Percentiles rank a stretch among this genome's conserved stretches.
Evolutionary conservation across 2,329 filamentous ascomycete genomes (phyloP).

Genomic region (Cladosporium sp.): DNA sequence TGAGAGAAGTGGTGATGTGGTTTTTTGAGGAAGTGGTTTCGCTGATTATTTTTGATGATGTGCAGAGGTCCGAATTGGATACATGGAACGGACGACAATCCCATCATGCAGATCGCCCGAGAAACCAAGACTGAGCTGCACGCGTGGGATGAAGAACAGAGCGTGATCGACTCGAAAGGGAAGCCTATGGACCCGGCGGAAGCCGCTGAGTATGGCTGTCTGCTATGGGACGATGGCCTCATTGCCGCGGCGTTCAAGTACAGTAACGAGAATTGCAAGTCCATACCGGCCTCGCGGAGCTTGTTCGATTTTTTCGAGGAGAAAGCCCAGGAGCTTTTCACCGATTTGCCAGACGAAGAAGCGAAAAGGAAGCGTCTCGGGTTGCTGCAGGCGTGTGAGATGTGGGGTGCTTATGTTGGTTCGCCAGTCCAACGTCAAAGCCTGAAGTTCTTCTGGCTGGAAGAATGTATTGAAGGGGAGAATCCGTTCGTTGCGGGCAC

Average conservation of each 20-base stretch:
- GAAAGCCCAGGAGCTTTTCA: constrained; percentile 47
- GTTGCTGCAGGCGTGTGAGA: constrained; percentile 57
- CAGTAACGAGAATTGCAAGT: constrained; percentile 58
- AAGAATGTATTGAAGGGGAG: constrained; percentile 73
- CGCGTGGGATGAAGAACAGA: constrained; percentile 55
- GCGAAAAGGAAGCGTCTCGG: constrained; percentile 51
- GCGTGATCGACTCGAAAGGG: constrained; percentile 60
- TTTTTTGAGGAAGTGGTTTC: not conserved
- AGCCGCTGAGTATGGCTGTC: constrained; percentile 42
- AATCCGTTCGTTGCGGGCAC: constrained; percentile 64
- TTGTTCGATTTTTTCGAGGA: constrained; percentile 59
- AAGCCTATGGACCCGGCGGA: constrained; percentile 48
- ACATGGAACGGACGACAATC: constrained; percentile 70
- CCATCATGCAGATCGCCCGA: constrained; percentile 66
- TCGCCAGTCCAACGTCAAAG: constrained; percentile 65
- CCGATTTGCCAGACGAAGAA: constrained; percentile 33
- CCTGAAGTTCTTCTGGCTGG: constrained; percentile 74
- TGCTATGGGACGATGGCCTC: constrained; percentile 63
- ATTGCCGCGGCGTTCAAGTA: constrained; percentile 67
- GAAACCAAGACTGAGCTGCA: constrained; percentile 58
- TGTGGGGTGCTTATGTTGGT: constrained; percentile 72
- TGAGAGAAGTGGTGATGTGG: too few species aligned
- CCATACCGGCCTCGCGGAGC: constrained; percentile 55
- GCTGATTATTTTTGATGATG: not conserved
- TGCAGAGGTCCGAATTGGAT: constrained; percentile 75